phyloP scores from a whole-genome alignment of 768 basidiomycete species.

The Auricularia cornea region DNA sequence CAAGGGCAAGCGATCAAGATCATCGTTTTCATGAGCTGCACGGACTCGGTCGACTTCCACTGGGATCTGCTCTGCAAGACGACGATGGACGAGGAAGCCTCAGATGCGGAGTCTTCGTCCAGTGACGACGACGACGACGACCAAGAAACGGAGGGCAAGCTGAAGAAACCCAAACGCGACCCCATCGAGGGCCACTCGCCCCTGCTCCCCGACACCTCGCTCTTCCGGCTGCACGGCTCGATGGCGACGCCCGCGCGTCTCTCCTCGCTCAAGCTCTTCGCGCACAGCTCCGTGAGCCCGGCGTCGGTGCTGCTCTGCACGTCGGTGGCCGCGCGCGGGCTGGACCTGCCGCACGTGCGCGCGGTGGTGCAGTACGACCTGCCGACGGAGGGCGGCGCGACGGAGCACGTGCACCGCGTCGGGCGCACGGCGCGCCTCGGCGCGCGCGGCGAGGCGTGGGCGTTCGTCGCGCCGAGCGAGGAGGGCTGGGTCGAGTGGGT shows the following conservation, averaged over 20 bases:
- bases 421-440: slow-evolving; percentile 96
- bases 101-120: slow-evolving; percentile 16
- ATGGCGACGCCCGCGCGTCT: slow-evolving; percentile 74
- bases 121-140: slow-evolving; percentile 19
- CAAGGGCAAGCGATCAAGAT: slow-evolving; percentile 51
- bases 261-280: slow-evolving; percentile 76
- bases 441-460: slow-evolving; percentile 93
- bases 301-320: slow-evolving; percentile 86
- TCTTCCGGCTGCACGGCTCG: slow-evolving; percentile 91
- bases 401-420: slow-evolving; percentile 94
- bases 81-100: slow-evolving; percentile 43
- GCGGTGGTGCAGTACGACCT: slow-evolving; percentile 95
- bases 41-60: slow-evolving; percentile 96
- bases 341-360: slow-evolving; percentile 89
- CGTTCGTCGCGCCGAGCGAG: slow-evolving; percentile 82
- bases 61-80: slow-evolving; percentile 76
- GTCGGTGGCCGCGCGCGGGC: slow-evolving; percentile 95
- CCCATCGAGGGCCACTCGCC: slow-evolving; percentile 53
- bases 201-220: slow-evolving; percentile 69
- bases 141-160: slow-evolving; percentile 13
- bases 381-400: slow-evolving; percentile 93
- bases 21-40: slow-evolving; percentile 94
- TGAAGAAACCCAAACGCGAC: slow-evolving; percentile 22
- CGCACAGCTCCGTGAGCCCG: slow-evolving; percentile 31
- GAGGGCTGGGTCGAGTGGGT: slow-evolving; percentile 87